Base-by-base conservation (phyloP, 192 early-diverging fungal species). In the Entomortierella lignicola region DNA sequence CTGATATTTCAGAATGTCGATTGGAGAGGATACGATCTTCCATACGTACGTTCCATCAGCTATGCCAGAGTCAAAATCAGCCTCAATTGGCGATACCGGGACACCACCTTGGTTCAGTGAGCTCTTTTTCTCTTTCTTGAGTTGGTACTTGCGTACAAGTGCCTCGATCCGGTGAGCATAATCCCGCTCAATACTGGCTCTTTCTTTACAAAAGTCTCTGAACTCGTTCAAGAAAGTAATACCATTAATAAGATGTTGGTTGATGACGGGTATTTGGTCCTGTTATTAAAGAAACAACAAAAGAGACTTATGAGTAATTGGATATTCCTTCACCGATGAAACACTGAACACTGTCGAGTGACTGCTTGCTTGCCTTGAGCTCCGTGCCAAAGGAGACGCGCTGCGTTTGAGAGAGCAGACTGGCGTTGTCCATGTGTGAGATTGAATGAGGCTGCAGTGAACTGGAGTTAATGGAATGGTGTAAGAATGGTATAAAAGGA, bases 141-240 rank as follows among this genome's bases (percentile, higher is more conserved):
- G 39, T 15, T 81, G 70, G 69, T 93, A 87, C 58, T 91, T 92
- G 55, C 85, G 83, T 0, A 86, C 84, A 12, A 94, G 68, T 0
- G 70, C 57, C 43, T 93, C 93, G 30, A 93, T 82, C 67, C 89
- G 87, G 59, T 86, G 83, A 8, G 90, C 86, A 71, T 88, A 93
- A 37, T 94, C 93, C 30, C 85, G 82, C 59, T 94, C 92, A 26
- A 93, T 82, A 25, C 88, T 88, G 25, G 88, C 86, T 12, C 87
- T 83, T 23, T 94, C 93, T 56, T 86, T 87, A 31, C 90, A 70
- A 77, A 92, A 93, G 51, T 89, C 90, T 23, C 89, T 85, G 53
- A 94, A 88, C 44, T 94, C 91, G 50, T 70, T 58, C 26, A 92
- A 55, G 52, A 92, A 92, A 10, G 84, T 80, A 42, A 94, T 85